These are phyloP conservation scores for Willaertia magna DNA, from an alignment of 208 protist species.

Conservation along the genomic window DNA sequence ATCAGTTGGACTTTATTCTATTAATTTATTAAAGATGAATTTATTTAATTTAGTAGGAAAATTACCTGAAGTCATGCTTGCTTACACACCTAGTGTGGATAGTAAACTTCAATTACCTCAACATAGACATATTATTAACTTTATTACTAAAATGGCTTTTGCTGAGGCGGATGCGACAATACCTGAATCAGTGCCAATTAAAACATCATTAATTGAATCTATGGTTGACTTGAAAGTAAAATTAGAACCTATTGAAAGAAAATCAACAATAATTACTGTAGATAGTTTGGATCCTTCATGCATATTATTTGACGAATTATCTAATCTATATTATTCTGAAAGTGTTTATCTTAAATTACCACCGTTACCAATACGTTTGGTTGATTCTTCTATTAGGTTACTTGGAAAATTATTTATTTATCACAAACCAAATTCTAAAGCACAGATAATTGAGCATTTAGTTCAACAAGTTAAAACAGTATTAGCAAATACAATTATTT, in stretches of 20 bases:
- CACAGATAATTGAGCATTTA: constrained; percentile 5
- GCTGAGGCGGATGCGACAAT: background rate
- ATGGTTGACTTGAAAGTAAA: background rate
- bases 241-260: background rate
- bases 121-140: background rate
- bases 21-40: background rate
- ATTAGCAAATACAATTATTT: background rate
- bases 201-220: background rate
- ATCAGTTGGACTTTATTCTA: background rate
- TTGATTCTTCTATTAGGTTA: background rate
- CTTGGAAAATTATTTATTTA: background rate
- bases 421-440: background rate
- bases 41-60: background rate
- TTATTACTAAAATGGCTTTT: constrained; percentile 7
- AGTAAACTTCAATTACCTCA: background rate
- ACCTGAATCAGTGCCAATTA: background rate
- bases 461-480: background rate
- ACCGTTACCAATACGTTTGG: background rate
- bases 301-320: background rate
- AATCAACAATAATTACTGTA: background rate
- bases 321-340: background rate
- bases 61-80: background rate
- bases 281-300: background rate
- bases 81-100: background rate
- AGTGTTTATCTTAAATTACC: background rate